A percentile compares a stretch with the other conserved stretches of the same genome.
phyloP scores from a whole-genome alignment of 2,329 filamentous ascomycete species.

The Botrytis galanthina region DNA sequence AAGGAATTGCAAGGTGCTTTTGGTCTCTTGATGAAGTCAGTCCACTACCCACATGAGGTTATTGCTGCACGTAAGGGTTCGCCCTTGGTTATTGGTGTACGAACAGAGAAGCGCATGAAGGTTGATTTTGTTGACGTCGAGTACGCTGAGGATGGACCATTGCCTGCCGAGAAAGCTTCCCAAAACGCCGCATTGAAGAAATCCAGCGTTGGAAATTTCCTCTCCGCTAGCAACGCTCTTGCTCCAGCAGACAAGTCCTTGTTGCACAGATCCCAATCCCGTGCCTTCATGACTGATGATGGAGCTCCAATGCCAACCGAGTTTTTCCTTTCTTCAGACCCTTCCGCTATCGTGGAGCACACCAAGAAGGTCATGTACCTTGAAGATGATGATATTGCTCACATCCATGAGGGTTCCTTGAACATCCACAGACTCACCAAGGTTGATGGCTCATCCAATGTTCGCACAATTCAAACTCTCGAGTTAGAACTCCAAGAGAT shows the following conservation, averaged over 20 bases:
- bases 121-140: constrained; percentile 99
- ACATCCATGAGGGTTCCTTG: constrained; percentile 97
- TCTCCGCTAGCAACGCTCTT: constrained; percentile 67
- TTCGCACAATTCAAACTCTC: constrained; percentile 96
- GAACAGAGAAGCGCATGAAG: constrained; percentile 99
- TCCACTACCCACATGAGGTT: constrained; percentile 97
- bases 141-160: constrained; percentile 77
- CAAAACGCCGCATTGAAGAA: constrained; percentile 98
- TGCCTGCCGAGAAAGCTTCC: constrained; percentile 89
- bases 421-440: constrained; percentile 99
- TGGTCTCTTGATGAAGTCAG: constrained; percentile 94
- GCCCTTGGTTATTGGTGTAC: constrained; percentile 93
- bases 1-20: constrained; percentile 98
- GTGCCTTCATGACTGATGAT: constrained; percentile 98
- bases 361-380: constrained; percentile 99
- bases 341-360: constrained; percentile 97
- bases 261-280: constrained; percentile 95
- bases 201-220: constrained; percentile 62
- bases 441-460: constrained; percentile 93
- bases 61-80: constrained; percentile 98
- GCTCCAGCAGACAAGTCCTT: constrained; percentile 96
- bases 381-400: constrained; percentile 98
- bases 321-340: constrained; percentile 99
- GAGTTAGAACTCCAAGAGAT: constrained; percentile 99
- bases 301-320: constrained; percentile 97